These are phyloP conservation scores for Candida buenavistaensis DNA, from an alignment of 1,139 yeast genomes.

Conservation along the genomic window DNA sequence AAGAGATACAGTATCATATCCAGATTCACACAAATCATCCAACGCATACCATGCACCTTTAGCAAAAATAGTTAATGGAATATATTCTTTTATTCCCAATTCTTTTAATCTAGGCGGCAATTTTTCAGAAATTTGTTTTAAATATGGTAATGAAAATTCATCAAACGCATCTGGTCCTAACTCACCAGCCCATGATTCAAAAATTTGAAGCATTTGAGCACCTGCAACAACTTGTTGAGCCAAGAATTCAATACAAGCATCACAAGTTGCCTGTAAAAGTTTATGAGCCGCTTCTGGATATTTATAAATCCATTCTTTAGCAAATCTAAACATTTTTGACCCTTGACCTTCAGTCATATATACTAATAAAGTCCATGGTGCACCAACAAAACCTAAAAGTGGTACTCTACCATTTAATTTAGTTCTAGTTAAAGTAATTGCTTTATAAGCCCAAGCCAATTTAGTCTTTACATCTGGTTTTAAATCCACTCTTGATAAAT, in stretches of 20 bases:
- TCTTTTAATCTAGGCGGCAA: conserved; percentile 71
- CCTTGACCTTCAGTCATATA: conserved; percentile 99
- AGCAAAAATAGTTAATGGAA: conserved; percentile 90
- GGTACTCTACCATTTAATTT: conserved; percentile 91
- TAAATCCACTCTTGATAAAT: conserved; percentile 57
- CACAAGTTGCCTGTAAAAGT: conserved; percentile 77
- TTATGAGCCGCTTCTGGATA: conserved; percentile 72
- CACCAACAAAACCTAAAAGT: conserved; percentile 92
- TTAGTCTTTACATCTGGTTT: conserved; percentile 73
- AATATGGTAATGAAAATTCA: conserved; percentile 86
- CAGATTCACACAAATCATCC: conserved; percentile 80
- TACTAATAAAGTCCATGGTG: conserved; percentile 95
- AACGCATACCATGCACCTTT: conserved; percentile 98
- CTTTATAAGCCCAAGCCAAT: conserved; percentile 91
- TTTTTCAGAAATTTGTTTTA: conserved; percentile 69
- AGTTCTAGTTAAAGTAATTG: conserved; percentile 82
- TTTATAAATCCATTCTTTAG: conserved; percentile 87
- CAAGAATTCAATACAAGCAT: conserved; percentile 87
- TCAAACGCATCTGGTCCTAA: conserved; percentile 85
- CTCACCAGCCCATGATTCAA: conserved; percentile 98
- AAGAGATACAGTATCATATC: conserved; percentile 83
- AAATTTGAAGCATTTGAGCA: conserved; percentile 95
- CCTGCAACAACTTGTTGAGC: conserved; percentile 97
- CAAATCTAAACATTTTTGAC: conserved; percentile 84
- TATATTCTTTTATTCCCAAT: conserved; percentile 65